Evolutionary conservation across 164 flowering plant genomes (phyloP), one percentile per base, ranked within the genome.

Genomic region (Aristolochia fimbriata): DNA sequence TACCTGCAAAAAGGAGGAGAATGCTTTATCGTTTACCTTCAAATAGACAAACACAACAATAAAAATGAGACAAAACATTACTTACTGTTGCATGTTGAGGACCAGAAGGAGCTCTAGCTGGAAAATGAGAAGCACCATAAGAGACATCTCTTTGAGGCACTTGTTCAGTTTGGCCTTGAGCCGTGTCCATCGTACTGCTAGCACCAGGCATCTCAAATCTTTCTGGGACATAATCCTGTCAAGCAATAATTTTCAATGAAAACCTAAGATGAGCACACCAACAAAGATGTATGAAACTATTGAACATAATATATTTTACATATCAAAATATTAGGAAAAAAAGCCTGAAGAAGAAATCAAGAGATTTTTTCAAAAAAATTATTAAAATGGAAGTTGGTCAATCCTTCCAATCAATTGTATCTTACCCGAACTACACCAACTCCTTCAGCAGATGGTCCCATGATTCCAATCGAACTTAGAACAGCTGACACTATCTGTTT

Each of bases 401-500:
- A 37, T 37, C 43, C 43, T 37, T 37, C 10, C 43, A 37, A 37
- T 37, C 43, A 5, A 0, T 37, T 15, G 41, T 33, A 55, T 59
- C 1, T 71, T 81, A 86, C 97, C 87, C 78, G 63, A 17, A 52
- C 23, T 16, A 52, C 47, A 69, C 75, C 77, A 51, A 65, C 70
- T 65, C 75, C 87, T 65, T 77, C 84, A 74, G 55, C 65, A 61
- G 78, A 75, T 68, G 69, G 70, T 59, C 78, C 84, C 25, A 47
- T 16, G n/a, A 81, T 30, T 64, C 96, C 96, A 68, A 90, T 61
- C 57, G 98, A 86, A 62, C 81, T 72, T 15, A 93, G 83, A 68
- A 92, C 83, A 67, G 91, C 85, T 17, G 98, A 86, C 27, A 93
- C 70, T 66, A 89, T 73, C 97, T 93, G 79, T 33, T 22, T 20